phyloP scores from a whole-genome alignment of 169 alveolate species.

The Sarcocystis neurona region DNA sequence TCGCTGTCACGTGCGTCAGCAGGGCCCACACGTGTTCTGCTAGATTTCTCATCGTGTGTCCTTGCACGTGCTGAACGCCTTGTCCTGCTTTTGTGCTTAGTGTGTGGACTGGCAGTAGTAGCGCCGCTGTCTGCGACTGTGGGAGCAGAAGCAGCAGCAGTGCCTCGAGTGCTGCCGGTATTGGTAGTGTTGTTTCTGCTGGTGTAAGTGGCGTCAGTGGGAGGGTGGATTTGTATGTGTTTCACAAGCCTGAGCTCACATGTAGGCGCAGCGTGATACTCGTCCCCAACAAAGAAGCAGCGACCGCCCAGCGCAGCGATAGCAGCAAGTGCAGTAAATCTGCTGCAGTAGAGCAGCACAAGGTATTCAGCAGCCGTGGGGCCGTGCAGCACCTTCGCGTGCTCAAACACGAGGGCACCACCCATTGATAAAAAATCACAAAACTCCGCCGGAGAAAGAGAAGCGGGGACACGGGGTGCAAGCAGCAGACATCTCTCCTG shows the following conservation, averaged over 20 bases:
- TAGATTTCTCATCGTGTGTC: no score
- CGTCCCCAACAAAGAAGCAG: conserved; percentile 34
- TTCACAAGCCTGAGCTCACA: conserved; percentile 44
- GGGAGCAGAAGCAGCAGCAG: not conserved
- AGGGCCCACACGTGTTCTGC: no score
- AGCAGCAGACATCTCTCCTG: conserved; percentile 28
- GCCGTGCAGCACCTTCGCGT: conserved; percentile 64
- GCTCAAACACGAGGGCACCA: no score
- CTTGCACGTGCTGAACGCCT: no score
- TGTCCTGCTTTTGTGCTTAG: no score
- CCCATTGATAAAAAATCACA: conserved; percentile 49
- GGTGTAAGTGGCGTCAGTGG: not conserved
- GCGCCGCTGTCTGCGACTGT: not conserved
- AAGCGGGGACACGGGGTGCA: conserved; percentile 55
- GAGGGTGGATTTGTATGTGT: not conserved
- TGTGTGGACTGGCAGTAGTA: no score
- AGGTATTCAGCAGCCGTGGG: conserved; percentile 53
- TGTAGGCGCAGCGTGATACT: conserved; percentile 19
- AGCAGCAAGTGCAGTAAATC: conserved; percentile 20
- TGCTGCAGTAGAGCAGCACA: conserved; percentile 30
- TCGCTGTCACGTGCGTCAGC: no score
- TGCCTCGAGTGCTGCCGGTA: not conserved
- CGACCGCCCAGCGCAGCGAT: conserved; percentile 3
- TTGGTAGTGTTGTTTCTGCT: not conserved
- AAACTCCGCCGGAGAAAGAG: conserved; percentile 57